Evolutionary conservation across 2,329 filamentous ascomycete genomes (phyloP).

Genomic region (Ceratocystis ficicola): DNA sequence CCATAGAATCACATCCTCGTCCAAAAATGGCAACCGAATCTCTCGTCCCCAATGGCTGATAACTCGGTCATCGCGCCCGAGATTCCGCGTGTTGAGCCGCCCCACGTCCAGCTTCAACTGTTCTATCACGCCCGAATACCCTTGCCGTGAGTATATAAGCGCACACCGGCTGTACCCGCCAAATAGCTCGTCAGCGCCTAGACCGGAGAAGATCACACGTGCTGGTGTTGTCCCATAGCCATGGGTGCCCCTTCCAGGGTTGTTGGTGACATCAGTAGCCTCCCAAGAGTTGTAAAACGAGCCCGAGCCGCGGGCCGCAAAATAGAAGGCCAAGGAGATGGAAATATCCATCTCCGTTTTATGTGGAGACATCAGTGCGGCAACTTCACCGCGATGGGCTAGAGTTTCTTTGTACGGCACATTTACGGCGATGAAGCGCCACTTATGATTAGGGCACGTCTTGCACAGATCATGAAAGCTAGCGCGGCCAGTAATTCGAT

Average conservation of each 20-base stretch:
- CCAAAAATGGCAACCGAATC: conserved; percentile 79
- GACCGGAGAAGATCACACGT: conserved; percentile 75
- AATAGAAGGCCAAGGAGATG: conserved; percentile 87
- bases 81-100: conserved; percentile 81
- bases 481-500: conserved; percentile 72
- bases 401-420: conserved; percentile 66
- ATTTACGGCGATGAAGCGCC: conserved; percentile 75
- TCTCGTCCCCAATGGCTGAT: conserved; percentile 84
- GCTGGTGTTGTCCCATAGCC: conserved; percentile 54
- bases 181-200: conserved; percentile 93
- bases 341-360: conserved; percentile 99
- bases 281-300: conserved; percentile 22
- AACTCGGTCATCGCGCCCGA: conserved; percentile 84
- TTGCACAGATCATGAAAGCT: conserved; percentile 62
- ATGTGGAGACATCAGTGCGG: conserved; percentile 76
- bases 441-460: conserved; percentile 57
- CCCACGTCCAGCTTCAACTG: conserved; percentile 78
- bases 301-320: conserved; percentile 67
- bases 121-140: conserved; percentile 59
- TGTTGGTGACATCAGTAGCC: conserved; percentile 12
- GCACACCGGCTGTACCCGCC: conserved; percentile 82
- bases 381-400: conserved; percentile 54
- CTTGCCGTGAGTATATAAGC: conserved; percentile 56
- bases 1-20: conserved; percentile 75
- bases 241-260: conserved; percentile 20